phyloP scores from a whole-genome alignment of 1,284 basidiomycete genomes.

The Grifola frondosa region DNA sequence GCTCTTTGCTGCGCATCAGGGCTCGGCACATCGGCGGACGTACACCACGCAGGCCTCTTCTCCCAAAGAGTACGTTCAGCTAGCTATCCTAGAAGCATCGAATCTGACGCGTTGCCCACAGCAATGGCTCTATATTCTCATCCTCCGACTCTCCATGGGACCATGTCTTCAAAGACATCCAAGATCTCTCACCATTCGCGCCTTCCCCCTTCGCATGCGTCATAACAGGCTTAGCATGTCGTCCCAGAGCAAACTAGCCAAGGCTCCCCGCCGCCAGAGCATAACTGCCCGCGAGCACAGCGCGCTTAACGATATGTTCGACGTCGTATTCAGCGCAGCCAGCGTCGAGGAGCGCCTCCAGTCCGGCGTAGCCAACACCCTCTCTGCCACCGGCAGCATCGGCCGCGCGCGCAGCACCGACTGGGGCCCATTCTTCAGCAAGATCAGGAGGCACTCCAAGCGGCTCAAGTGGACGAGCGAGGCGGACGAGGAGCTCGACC shows the following conservation, averaged over 20 bases:
- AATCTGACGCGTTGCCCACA: no score
- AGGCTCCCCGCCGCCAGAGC: constrained; percentile 43
- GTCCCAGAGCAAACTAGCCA: constrained; percentile 5
- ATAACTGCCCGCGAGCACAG: constrained; percentile 68
- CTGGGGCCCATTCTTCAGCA: constrained; percentile 35
- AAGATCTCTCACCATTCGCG: constrained; percentile 27
- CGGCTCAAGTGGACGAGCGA: constrained; percentile 50
- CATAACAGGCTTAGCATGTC: constrained; percentile 7
- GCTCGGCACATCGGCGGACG: no score
- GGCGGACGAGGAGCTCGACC: constrained; percentile 63
- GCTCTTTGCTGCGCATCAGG: no score
- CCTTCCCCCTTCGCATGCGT: constrained; percentile 10
- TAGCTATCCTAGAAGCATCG: no score
- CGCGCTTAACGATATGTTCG: constrained; percentile 71
- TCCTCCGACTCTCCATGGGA: constrained; percentile 50
- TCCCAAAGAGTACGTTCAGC: no score
- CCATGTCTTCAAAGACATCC: constrained; percentile 49
- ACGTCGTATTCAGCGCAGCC: constrained; percentile 63
- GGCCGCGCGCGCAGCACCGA: constrained; percentile 10
- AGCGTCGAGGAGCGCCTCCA: constrained; percentile 33
- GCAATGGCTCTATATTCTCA: constrained; percentile 27
- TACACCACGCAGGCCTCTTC: no score
- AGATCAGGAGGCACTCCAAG: constrained; percentile 50
- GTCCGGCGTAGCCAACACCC: constrained; percentile 4
- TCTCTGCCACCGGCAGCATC: constrained; percentile 11